Conservation (phyloP, 176 grass and related monocot species). For the Olyra latifolia region DNA sequence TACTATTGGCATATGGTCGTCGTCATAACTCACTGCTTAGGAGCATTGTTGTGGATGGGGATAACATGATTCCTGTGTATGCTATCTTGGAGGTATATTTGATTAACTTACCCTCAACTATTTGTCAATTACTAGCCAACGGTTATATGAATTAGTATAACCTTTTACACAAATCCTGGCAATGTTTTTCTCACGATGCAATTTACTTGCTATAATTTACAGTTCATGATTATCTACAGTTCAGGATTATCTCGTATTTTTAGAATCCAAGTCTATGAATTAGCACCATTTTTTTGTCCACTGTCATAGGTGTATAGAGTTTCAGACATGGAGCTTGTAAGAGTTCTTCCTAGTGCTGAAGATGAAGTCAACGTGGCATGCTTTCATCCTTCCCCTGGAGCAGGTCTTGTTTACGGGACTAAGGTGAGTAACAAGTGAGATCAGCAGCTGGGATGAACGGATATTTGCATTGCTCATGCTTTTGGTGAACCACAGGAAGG, state of each 20-base stretch:
- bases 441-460: slow-evolving; percentile 4
- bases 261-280: background rate
- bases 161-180: background rate
- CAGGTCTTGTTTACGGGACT: slow-evolving; percentile 91
- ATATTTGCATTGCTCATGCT: slow-evolving; percentile 27
- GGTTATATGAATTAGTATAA: background rate
- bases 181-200: background rate
- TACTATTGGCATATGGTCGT: slow-evolving; percentile 97
- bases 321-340: slow-evolving; percentile 96
- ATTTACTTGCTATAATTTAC: no score
- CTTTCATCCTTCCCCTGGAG: slow-evolving; percentile 87
- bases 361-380: slow-evolving; percentile 98
- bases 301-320: slow-evolving; percentile 90
- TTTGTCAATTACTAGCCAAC: background rate
- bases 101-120: background rate
- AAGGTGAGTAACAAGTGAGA: slow-evolving; percentile 46
- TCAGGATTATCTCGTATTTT: background rate
- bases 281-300: slow-evolving; percentile 25
- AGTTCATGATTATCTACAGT: no score
- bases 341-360: slow-evolving; percentile 85
- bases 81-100: slow-evolving; percentile 93
- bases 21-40: slow-evolving; percentile 90
- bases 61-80: slow-evolving; percentile 85
- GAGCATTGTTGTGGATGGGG: slow-evolving; percentile 86
- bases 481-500: slow-evolving; percentile 66